phyloP scores from a whole-genome alignment of 1,139 yeast genomes.

The Lodderomyces theae region DNA sequence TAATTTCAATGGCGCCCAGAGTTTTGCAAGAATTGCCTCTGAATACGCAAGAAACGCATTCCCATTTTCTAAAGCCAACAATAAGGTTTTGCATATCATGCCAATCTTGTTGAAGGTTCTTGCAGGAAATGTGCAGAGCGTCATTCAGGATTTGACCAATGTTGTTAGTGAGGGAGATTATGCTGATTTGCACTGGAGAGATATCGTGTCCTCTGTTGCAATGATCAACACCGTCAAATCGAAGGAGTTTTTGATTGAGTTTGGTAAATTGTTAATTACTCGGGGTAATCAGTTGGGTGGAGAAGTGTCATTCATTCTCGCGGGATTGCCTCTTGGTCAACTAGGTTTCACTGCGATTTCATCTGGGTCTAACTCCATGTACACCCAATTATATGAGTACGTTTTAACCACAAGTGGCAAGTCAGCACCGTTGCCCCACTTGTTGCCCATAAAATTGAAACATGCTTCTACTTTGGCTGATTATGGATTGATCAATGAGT shows the following conservation, averaged over 20 bases:
- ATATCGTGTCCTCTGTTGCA: slow-evolving; percentile 45
- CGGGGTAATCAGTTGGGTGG: slow-evolving; percentile 37
- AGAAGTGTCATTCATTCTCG: slow-evolving; percentile 47
- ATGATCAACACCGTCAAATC: slow-evolving; percentile 38
- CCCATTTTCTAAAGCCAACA: slow-evolving; percentile 40
- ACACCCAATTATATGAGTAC: slow-evolving; percentile 75
- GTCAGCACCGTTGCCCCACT: slow-evolving; percentile 48
- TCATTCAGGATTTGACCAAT: slow-evolving; percentile 46
- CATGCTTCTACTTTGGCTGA: slow-evolving; percentile 69
- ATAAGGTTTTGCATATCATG: slow-evolving; percentile 50
- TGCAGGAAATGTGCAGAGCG: slow-evolving; percentile 59
- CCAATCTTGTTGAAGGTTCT: slow-evolving; percentile 63
- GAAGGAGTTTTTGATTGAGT: slow-evolving; percentile 47
- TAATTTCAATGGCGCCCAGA: slow-evolving; percentile 58
- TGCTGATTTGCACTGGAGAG: slow-evolving; percentile 53
- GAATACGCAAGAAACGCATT: slow-evolving; percentile 40
- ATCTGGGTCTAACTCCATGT: slow-evolving; percentile 26
- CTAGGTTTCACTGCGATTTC: slow-evolving; percentile 23
- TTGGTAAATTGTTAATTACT: slow-evolving; percentile 47
- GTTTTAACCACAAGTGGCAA: slow-evolving; percentile 31
- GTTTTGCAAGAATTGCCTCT: slow-evolving; percentile 56
- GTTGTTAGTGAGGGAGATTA: slow-evolving; percentile 46
- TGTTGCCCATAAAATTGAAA: slow-evolving; percentile 53
- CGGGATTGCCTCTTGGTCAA: slow-evolving; percentile 42
- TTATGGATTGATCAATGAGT: slow-evolving; percentile 52